phyloP scores from a whole-genome alignment of 2,329 filamentous ascomycete genomes.

The Lasiodiplodia theobromae region DNA sequence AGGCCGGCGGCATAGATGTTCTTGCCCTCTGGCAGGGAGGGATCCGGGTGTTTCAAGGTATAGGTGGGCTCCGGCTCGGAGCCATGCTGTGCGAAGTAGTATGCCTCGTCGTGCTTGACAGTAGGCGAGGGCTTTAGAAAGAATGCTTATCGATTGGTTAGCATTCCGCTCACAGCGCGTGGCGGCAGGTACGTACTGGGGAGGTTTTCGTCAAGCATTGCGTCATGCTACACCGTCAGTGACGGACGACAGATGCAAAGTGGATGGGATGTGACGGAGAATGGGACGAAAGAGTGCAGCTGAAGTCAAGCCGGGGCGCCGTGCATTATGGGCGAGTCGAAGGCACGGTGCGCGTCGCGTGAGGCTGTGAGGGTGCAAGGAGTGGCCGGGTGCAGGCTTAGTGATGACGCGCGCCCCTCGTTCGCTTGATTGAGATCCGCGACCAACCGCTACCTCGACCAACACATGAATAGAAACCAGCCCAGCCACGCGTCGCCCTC shows the following conservation, averaged over 20 bases:
- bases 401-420: constrained; percentile 22
- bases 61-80: constrained; percentile 82
- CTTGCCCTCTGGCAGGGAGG: constrained; percentile 70
- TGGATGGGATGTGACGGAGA: neutral
- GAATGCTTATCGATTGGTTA: constrained; percentile 55
- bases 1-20: constrained; percentile 89
- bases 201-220: constrained; percentile 94
- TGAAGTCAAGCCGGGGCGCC: neutral
- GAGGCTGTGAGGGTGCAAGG: constrained; percentile 25
- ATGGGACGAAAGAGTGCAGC: constrained; percentile 7
- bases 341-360: constrained; percentile 11
- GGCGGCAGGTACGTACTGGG: constrained; percentile 61
- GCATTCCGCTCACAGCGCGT: constrained; percentile 53
- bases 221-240: constrained; percentile 18
- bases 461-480: neutral
- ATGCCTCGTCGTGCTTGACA: constrained; percentile 60
- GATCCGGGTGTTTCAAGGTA: constrained; percentile 77
- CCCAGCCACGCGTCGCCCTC: constrained; percentile 5
- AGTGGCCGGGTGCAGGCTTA: constrained; percentile 21
- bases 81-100: constrained; percentile 73
- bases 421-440: constrained; percentile 1
- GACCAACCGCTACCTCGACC: constrained; percentile 6
- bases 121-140: constrained; percentile 63
- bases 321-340: constrained; percentile 10
- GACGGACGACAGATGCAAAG: neutral